phyloP scores from a whole-genome alignment of 371 early-diverging fungal species.

The Mucor irregularis region DNA sequence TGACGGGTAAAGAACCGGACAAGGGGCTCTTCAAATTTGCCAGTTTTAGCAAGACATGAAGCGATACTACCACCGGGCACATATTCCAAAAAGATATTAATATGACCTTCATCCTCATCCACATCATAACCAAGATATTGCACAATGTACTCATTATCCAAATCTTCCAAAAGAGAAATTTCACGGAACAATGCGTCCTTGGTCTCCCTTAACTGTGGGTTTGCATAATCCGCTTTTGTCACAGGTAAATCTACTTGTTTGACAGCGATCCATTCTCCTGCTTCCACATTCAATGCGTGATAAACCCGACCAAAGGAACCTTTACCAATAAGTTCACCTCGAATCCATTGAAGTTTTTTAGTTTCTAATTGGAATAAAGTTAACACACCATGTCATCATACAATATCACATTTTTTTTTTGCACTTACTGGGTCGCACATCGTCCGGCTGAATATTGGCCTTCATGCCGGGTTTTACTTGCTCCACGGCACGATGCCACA shows the following conservation, averaged over 20 bases:
- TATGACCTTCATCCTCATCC: conserved; percentile 60
- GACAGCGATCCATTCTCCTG: conserved; percentile 94
- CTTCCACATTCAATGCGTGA: conserved; percentile 83
- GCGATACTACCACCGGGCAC: conserved; percentile 96
- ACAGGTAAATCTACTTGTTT: conserved; percentile 93
- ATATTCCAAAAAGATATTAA: conserved; percentile 97
- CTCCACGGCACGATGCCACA: conserved; percentile 63
- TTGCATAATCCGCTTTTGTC: conserved; percentile 51
- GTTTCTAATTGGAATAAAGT: conserved; percentile 9
- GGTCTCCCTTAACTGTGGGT: conserved; percentile 35
- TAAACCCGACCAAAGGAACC: conserved; percentile 98
- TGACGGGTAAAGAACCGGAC: conserved; percentile 86
- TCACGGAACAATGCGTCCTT: conserved; percentile 47
- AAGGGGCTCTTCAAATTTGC: conserved; percentile 81
- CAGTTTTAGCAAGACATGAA: conserved; percentile 76
- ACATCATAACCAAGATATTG: conserved; percentile 80
- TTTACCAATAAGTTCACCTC: conserved; percentile 91
- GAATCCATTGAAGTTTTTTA: conserved; percentile 72
- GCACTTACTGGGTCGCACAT: conserved; percentile 33
- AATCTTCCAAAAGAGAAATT: conserved; percentile 51
- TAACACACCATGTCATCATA: too few relatives aligned
- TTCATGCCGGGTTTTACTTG: conserved; percentile 59
- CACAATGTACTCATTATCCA: conserved; percentile 93
- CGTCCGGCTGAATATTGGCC: conserved; percentile 10
- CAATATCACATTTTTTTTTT: background rate